A percentile compares a stretch with the other conserved stretches of the same genome.
Conservation (phyloP, 2,329 filamentous ascomycete species). For the Neonectria neomacrospora region DNA sequence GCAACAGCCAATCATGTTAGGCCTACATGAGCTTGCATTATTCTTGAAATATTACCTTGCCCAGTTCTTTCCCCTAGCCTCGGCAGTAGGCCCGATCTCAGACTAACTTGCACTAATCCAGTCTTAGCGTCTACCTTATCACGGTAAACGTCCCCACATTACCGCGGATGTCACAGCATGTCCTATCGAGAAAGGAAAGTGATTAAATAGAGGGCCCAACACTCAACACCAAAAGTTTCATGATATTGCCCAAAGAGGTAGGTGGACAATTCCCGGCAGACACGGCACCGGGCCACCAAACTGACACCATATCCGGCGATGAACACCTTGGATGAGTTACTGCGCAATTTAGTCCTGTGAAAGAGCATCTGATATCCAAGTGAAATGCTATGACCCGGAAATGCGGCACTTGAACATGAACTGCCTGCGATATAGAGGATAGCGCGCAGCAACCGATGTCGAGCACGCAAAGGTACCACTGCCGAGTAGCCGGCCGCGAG, state of each 20-base stretch:
- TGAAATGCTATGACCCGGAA: neutral
- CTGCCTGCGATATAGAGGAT: neutral
- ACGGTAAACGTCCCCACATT: constrained; percentile 6
- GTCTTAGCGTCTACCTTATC: neutral
- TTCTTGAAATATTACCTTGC: neutral
- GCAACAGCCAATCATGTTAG: neutral
- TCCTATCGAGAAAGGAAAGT: constrained; percentile 30
- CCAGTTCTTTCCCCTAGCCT: neutral
- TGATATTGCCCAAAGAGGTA: constrained; percentile 22
- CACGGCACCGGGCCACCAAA: neutral
- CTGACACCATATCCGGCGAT: neutral
- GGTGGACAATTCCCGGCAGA: constrained; percentile 5
- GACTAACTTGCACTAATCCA: constrained; percentile 6
- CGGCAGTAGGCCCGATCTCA: neutral
- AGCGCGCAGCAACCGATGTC: neutral
- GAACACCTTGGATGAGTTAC: neutral
- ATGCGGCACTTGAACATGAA: neutral
- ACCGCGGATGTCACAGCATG: constrained; percentile 19
- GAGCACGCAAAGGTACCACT: neutral
- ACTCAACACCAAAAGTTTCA: constrained; percentile 14
- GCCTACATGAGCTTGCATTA: too few relatives aligned
- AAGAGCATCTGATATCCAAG: neutral
- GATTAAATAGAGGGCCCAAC: constrained; percentile 3
- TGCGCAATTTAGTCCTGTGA: neutral
- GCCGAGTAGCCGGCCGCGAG: constrained; percentile 2